phyloP scores from a whole-genome alignment of 129 eudicot genomes.

The Silybum marianum region DNA sequence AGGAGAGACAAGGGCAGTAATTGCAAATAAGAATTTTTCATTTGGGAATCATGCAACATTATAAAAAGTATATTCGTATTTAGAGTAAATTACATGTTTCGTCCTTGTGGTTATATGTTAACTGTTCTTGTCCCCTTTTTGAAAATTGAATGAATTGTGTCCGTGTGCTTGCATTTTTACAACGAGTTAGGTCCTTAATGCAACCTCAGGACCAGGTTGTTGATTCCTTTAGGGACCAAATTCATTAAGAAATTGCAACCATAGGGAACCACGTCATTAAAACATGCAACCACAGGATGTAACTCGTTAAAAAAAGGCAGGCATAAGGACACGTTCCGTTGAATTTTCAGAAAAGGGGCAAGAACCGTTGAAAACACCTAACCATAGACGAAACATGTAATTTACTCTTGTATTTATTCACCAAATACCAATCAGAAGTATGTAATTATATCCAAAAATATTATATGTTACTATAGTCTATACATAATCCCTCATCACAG shows the following conservation, averaged over 20 bases:
- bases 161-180: neutral
- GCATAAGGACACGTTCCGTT: neutral
- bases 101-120: neutral
- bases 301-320: neutral
- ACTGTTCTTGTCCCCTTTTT: neutral
- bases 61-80: neutral
- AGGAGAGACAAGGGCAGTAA: neutral
- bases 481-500: neutral
- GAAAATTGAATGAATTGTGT: neutral
- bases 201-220: neutral
- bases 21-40: neutral
- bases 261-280: neutral
- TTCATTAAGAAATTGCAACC: neutral
- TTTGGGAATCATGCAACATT: neutral
- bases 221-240: neutral
- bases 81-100: neutral
- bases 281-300: neutral
- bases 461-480: neutral
- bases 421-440: neutral
- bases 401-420: neutral
- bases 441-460: neutral
- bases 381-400: neutral
- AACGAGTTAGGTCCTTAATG: neutral
- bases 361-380: neutral
- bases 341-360: neutral